phyloP scores from a whole-genome alignment of 441 rosid species.

The Theobroma grandiflorum region DNA sequence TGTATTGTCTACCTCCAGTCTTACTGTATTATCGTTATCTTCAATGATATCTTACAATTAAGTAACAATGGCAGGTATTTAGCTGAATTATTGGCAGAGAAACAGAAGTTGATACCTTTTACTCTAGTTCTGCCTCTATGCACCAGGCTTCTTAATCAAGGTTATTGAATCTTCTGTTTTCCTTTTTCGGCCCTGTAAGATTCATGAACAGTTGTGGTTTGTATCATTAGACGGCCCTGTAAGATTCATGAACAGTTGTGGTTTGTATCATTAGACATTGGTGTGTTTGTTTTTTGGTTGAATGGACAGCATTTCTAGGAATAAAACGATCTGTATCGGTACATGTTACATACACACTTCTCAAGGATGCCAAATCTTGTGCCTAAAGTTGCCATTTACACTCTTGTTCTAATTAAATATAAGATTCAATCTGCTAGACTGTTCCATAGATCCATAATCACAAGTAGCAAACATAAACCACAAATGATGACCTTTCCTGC shows the following conservation, averaged over 20 bases:
- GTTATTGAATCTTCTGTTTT: slow-evolving; percentile 42
- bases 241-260: slow-evolving; percentile 10
- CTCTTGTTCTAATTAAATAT: neutral
- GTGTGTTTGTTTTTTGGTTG: neutral
- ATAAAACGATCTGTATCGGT: neutral
- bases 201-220: slow-evolving; percentile 13
- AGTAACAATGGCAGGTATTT: slow-evolving; percentile 56
- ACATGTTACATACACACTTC: neutral
- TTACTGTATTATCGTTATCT: neutral
- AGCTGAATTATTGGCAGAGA: slow-evolving; percentile 88
- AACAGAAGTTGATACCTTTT: slow-evolving; percentile 84
- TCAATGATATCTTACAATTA: slow-evolving; percentile 3
- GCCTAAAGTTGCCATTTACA: neutral
- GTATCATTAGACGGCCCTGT: neutral
- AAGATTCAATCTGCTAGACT: neutral
- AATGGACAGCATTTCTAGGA: neutral
- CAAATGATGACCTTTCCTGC: neutral
- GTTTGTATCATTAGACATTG: neutral
- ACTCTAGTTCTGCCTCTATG: slow-evolving; percentile 77
- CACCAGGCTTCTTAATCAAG: slow-evolving; percentile 85
- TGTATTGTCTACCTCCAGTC: neutral
- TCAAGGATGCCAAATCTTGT: slow-evolving; percentile 11
- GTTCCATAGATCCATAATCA: neutral
- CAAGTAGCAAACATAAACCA: neutral
- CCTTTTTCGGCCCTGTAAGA: slow-evolving; percentile 11